phyloP scores from a whole-genome alignment of 768 basidiomycete species.

The Tricholoma matsutake region DNA sequence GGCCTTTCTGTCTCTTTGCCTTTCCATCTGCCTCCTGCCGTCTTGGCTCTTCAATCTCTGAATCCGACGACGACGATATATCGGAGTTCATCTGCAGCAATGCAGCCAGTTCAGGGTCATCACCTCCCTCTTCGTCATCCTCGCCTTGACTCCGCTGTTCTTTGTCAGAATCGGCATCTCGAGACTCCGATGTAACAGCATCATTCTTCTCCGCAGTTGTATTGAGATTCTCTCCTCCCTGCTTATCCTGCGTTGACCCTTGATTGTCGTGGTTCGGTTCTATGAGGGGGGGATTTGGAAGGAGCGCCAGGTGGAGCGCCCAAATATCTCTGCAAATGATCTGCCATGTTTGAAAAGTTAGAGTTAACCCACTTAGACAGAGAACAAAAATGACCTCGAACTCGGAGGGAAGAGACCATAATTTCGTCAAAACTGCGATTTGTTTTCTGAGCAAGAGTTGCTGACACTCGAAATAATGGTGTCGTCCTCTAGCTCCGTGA shows the following conservation, averaged over 20 bases:
- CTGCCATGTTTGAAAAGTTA: conserved; percentile 35
- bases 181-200: conserved; percentile 5
- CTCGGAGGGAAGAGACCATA: conserved; percentile 75
- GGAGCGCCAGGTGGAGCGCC: conserved; percentile 65
- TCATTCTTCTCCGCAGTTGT: neutral
- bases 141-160: conserved; percentile 9
- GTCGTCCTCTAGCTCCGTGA: conserved; percentile 75
- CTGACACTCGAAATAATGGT: conserved; percentile 79
- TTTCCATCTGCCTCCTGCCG: conserved; percentile 11
- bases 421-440: conserved; percentile 48
- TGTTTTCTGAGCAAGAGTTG: conserved; percentile 83
- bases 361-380: conserved; percentile 2
- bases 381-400: conserved; percentile 58
- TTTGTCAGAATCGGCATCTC: conserved; percentile 5
- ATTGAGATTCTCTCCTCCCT: conserved; percentile 2
- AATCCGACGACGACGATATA: conserved; percentile 27
- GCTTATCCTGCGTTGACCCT: conserved; percentile 18
- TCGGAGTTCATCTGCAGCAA: conserved; percentile 44
- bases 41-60: conserved; percentile 25
- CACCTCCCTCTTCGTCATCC: conserved; percentile 6
- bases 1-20: conserved; percentile 14
- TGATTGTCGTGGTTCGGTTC: conserved; percentile 56
- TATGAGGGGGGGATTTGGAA: conserved; percentile 56
- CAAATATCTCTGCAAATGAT: conserved; percentile 77
- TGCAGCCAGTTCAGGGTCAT: conserved; percentile 39